Base-by-base conservation (phyloP, 352 stramenopile genomes). In the Phytophthora kernoviae region DNA sequence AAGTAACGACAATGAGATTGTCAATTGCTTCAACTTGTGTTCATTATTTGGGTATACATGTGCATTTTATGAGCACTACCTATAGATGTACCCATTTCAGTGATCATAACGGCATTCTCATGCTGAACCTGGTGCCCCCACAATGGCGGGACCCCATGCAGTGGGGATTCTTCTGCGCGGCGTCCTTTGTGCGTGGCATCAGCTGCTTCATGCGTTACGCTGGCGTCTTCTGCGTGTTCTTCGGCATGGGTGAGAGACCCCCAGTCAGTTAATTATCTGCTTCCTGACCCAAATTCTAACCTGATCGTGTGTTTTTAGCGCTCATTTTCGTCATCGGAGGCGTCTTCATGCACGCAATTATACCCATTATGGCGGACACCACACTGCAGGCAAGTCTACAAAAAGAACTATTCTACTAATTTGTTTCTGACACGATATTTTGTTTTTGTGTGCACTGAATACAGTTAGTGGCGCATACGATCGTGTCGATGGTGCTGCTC, bases 131-230 rank as follows among this genome's bases (percentile, higher is more conserved):
- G 58, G 17, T 70, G 44, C 58, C 66, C 22, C 68, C 69, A 17
- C 77, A 77, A n/a, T 77, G 73, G 70, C 77, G 69, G 34, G 77
- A 87, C 63, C 77, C 77, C 10, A 79, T 81, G 75, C 72, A 84
- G 24, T 73, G 64, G 43, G 37, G 56, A 9, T 84, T 87, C 62
- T 15, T 83, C 1, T 65, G 62, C 33, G 58, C 62, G 6, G 62
- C 57, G 5, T 57, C 65, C 20, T 65, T 78, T 40, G 62, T 68
- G 21, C 75, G 67, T 22, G 58, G 40, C 21, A 73, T 69, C 34
- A 81, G 65, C 58, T 63, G 69, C 30, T 79, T 80, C 53, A 80
- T 81, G 72, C 75, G 77, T 14, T 65, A 70, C 26, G 69, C 62
- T 4, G 77, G 77, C 27, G 53, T 62, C n/a, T 52, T 70, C 30